These are phyloP conservation scores for Citrullus amarus DNA, from an alignment of 306 rosid species.

Conservation along the genomic window DNA sequence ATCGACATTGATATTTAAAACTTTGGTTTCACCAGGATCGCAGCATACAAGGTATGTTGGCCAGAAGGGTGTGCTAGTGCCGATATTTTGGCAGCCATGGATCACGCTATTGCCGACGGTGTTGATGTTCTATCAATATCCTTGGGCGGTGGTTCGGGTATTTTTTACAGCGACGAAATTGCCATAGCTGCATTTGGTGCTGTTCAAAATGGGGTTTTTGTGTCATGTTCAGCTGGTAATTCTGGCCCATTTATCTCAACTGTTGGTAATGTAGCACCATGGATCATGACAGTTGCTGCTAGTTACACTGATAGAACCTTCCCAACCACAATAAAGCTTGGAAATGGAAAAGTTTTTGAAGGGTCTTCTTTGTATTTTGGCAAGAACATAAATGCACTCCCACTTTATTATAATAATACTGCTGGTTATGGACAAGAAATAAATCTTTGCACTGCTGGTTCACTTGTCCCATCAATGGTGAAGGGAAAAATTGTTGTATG, in stretches of 20 bases:
- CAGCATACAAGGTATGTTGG: constrained; percentile 71
- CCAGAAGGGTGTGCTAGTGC: constrained; percentile 38
- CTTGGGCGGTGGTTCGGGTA: constrained; percentile 37
- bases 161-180: constrained; percentile 32
- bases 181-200: constrained; percentile 67
- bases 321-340: constrained; percentile 45
- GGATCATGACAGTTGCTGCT: constrained; percentile 74
- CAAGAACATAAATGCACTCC: constrained; percentile 22
- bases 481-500: constrained; percentile 56
- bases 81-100: constrained; percentile 52
- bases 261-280: constrained; percentile 49
- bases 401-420: constrained; percentile 37
- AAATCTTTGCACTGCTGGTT: constrained; percentile 25
- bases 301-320: constrained; percentile 58
- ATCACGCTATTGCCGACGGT: constrained; percentile 55
- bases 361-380: constrained; percentile 49
- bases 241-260: constrained; percentile 44
- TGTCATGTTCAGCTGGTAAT: constrained; percentile 69
- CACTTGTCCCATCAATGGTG: constrained; percentile 35
- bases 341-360: constrained; percentile 32
- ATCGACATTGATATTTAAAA: not conserved
- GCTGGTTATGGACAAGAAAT: constrained; percentile 30
- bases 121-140: constrained; percentile 63
- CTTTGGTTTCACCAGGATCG: constrained; percentile 8
- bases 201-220: constrained; percentile 31